Conservation (phyloP, 805 yeast species). For the Naumovozyma dairenensis region DNA sequence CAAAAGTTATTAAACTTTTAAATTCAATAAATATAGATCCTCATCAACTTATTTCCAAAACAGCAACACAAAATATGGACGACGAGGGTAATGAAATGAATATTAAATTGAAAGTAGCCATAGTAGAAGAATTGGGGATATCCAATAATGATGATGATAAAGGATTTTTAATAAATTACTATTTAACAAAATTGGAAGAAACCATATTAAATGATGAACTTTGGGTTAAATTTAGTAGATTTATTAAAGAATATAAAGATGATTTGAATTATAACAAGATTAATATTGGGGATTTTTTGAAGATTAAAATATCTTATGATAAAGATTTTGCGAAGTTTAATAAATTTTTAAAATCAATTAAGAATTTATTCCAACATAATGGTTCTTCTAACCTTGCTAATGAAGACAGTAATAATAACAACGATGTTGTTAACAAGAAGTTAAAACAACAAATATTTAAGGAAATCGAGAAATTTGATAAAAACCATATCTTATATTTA, state of each 20-base stretch:
- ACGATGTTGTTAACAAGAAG: neutral
- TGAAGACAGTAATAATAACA: slow-evolving; percentile 5
- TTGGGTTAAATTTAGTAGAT: slow-evolving; percentile 11
- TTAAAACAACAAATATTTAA: neutral
- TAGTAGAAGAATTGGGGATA: slow-evolving; percentile 20
- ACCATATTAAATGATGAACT: slow-evolving; percentile 10
- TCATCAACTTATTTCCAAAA: slow-evolving; percentile 10
- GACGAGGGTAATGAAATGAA: slow-evolving; percentile 5
- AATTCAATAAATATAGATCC: slow-evolving; percentile 5
- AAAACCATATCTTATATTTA: slow-evolving; percentile 8
- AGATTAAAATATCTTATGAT: slow-evolving; percentile 12
- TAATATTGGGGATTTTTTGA: slow-evolving; percentile 11
- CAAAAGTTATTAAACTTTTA: slow-evolving; percentile 8
- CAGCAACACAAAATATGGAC: too few relatives aligned
- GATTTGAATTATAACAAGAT: slow-evolving; percentile 21
- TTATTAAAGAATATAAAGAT: slow-evolving; percentile 14
- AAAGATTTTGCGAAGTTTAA: slow-evolving; percentile 6
- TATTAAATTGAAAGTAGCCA: slow-evolving; percentile 13
- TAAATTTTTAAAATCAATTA: slow-evolving; percentile 4
- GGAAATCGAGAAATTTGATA: slow-evolving; percentile 14
- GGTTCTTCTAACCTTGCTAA: neutral
- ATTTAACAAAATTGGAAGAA: slow-evolving; percentile 16
- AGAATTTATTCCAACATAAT: slow-evolving; percentile 1
- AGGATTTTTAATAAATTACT: slow-evolving; percentile 19
- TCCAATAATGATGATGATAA: slow-evolving; percentile 12